A percentile compares a stretch with the other conserved stretches of the same genome.
Conservation (phyloP, 2,329 filamentous ascomycete genomes). For the Alternaria arbusti region DNA sequence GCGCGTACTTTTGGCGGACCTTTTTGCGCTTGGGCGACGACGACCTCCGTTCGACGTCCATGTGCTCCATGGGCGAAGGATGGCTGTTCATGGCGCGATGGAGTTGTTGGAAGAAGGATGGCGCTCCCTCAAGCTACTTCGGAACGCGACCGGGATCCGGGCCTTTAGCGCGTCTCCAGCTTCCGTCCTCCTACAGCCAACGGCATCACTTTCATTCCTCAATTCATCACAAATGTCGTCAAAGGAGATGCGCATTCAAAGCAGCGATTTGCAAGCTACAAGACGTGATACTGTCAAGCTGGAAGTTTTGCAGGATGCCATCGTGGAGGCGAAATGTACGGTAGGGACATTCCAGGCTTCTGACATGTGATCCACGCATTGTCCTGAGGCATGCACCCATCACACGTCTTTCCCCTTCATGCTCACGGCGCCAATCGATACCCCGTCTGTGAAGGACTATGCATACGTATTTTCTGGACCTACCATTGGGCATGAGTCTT, state of each 20-base stretch:
- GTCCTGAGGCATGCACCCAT: too few relatives aligned
- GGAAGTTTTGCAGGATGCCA: not conserved
- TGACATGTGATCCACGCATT: not conserved
- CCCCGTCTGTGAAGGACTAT: too few relatives aligned
- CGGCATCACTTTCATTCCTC: not conserved
- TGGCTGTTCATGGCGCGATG: slow-evolving; percentile 35
- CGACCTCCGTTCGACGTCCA: slow-evolving; percentile 29
- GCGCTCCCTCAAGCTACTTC: slow-evolving; percentile 13
- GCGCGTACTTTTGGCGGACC: slow-evolving; percentile 44
- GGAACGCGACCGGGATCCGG: slow-evolving; percentile 24
- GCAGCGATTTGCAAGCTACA: not conserved
- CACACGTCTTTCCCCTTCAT: too few relatives aligned
- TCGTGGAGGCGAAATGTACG: not conserved
- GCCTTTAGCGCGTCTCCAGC: not conserved
- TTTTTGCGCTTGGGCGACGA: slow-evolving; percentile 46
- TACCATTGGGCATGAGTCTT: too few relatives aligned
- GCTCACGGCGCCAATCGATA: too few relatives aligned
- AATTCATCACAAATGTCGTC: not conserved
- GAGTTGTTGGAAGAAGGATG: slow-evolving; percentile 21
- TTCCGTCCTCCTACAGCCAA: not conserved
- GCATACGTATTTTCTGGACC: too few relatives aligned
- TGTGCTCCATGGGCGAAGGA: slow-evolving; percentile 17
- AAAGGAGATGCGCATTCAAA: accelerated
- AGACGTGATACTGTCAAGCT: too few relatives aligned
- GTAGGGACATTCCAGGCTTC: not conserved